Evolutionary conservation across 371 early-diverging fungal species (phyloP).

Genomic region (Apophysomyces elegans): DNA sequence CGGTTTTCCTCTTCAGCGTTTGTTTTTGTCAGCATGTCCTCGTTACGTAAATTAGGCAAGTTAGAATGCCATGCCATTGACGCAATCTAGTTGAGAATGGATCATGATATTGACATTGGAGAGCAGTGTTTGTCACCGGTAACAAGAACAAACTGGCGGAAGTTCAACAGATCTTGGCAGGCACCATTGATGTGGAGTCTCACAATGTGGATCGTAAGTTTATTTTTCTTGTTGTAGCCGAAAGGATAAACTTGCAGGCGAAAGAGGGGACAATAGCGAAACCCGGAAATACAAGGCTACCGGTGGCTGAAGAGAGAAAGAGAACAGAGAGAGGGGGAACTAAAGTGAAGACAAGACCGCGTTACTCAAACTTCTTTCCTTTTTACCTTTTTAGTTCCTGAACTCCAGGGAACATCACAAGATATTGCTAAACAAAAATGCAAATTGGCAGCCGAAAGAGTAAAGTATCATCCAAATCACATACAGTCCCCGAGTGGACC

Average conservation of each 20-base stretch:
- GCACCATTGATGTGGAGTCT: constrained; percentile 66
- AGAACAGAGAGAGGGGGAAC: no score
- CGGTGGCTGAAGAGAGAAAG: no score
- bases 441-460: constrained; percentile 69
- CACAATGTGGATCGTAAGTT: constrained; percentile 77
- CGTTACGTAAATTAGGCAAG: constrained; percentile 5
- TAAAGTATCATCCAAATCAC: constrained; percentile 19
- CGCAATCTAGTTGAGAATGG: background rate
- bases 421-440: constrained; percentile 86
- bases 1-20: no score
- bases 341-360: no score
- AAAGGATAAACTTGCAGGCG: no score
- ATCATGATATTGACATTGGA: background rate
- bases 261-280: no score
- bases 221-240: no score
- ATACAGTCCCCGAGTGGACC: background rate
- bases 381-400: constrained; percentile 65
- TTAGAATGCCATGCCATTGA: background rate
- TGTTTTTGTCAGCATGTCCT: background rate
- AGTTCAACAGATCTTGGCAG: constrained; percentile 81
- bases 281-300: no score
- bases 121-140: constrained; percentile 65
- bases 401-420: constrained; percentile 82
- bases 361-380: no score
- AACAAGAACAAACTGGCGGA: constrained; percentile 94